phyloP scores from a whole-genome alignment of 176 grass and related monocot species.

The Pharus latifolius region DNA sequence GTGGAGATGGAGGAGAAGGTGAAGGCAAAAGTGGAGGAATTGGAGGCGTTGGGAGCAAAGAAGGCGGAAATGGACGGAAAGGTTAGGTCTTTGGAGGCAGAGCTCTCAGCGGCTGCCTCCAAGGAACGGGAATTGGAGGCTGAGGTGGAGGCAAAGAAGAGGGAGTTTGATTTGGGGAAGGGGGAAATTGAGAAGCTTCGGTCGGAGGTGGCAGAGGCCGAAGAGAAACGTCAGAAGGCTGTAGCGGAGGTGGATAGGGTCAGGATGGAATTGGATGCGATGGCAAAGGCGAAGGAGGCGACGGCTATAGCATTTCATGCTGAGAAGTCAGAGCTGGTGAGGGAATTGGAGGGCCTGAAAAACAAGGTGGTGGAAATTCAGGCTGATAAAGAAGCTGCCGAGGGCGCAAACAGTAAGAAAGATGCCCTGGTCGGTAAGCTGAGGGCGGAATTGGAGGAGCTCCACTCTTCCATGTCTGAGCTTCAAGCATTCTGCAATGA shows the following conservation, averaged over 20 bases:
- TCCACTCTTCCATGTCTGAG: constrained; percentile 18
- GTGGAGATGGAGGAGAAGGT: constrained; percentile 11
- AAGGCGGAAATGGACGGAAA: constrained; percentile 16
- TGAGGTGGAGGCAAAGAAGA: constrained; percentile 12
- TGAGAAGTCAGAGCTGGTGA: constrained; percentile 1
- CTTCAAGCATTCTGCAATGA: constrained; percentile 17
- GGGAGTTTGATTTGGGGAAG: constrained; percentile 18
- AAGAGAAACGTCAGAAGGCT: constrained; percentile 1
- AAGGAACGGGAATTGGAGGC: constrained; percentile 20
- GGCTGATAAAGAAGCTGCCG: constrained; percentile 17
- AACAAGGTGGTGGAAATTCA: constrained; percentile 13
- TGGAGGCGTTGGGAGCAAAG: constrained; percentile 17
- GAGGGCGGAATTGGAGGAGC: constrained; percentile 17
- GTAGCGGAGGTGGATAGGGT: constrained; percentile 30
- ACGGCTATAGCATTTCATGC: constrained; percentile 13
- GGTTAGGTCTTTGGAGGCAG: constrained; percentile 3
- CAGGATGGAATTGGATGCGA: constrained; percentile 5
- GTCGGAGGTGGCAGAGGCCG: constrained; percentile 1
- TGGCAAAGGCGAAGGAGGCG: constrained; percentile 26
- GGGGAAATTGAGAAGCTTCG: constrained; percentile 4
- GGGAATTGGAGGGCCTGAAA: constrained; percentile 8
- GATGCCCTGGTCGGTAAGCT: constrained; percentile 20
- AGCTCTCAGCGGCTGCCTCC: neutral
- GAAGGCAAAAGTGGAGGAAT: constrained; percentile 17
- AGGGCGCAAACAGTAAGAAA: constrained; percentile 11